Conservation (phyloP, 345 rosid genomes). For the Sisymbrium irio region DNA sequence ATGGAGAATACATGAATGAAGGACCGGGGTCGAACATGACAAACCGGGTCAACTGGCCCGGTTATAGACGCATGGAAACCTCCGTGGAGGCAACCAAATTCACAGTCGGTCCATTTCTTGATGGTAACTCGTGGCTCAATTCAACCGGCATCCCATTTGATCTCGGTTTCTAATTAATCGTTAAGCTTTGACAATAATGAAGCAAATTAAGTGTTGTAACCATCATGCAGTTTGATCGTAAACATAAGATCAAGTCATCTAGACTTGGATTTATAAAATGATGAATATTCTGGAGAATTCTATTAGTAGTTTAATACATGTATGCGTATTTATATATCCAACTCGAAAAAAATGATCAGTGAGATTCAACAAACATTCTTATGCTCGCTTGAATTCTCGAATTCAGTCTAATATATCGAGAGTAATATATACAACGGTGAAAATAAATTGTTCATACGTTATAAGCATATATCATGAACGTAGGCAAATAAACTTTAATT, state of each 20-base stretch:
- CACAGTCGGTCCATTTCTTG: conserved; percentile 55
- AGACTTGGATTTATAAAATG: background rate
- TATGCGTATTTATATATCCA: background rate
- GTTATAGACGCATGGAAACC: conserved; percentile 48
- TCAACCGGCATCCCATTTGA: conserved; percentile 49
- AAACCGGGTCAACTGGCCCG: conserved; percentile 71
- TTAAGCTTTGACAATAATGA: background rate
- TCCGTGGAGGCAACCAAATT: conserved; percentile 55
- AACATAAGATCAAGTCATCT: background rate
- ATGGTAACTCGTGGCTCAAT: conserved; percentile 66
- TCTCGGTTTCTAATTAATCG: conserved; percentile 22
- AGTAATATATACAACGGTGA: background rate
- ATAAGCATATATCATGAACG: background rate
- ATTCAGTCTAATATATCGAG: background rate
- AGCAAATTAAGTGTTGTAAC: background rate
- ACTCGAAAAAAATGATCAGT: background rate
- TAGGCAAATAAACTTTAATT: background rate
- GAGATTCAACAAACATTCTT: background rate
- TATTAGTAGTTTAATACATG: too few relatives aligned
- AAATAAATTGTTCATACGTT: background rate
- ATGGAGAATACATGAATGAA: conserved; percentile 69
- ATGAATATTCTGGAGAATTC: background rate
- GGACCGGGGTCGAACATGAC: conserved; percentile 69
- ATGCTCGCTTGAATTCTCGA: background rate
- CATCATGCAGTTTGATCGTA: background rate